These are phyloP conservation scores for Tulasnella sp. DNA, from an alignment of 768 basidiomycete species.

Conservation along the genomic window DNA sequence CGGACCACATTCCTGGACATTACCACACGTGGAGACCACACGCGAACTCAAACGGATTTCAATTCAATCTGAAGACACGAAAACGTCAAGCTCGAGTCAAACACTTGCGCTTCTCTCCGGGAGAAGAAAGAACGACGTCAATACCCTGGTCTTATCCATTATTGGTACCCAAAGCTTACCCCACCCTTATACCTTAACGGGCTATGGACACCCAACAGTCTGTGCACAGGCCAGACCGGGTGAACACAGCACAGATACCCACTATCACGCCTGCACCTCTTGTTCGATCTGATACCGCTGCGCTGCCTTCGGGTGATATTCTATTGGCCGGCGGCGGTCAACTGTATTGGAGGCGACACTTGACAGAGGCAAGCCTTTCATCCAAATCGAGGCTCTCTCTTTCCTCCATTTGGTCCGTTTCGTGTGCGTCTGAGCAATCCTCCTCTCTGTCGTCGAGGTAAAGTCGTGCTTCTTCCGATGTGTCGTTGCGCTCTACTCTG, in stretches of 20 bases:
- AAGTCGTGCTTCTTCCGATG: neutral
- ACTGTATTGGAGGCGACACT: neutral
- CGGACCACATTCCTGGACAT: no score
- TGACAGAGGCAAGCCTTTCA: neutral
- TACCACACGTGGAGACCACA: no score
- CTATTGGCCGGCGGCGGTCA: no score
- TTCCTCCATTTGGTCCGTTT: slow-evolving; percentile 1
- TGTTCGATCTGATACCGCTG: no score
- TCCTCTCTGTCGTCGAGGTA: neutral
- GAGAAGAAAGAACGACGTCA: neutral
- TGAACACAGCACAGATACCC: neutral
- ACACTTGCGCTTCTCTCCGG: neutral
- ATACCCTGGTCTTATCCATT: neutral
- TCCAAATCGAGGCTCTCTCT: neutral
- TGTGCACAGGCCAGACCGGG: neutral
- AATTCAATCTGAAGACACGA: no score
- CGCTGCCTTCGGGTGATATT: no score
- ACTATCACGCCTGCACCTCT: slow-evolving; percentile 12
- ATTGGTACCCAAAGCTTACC: neutral
- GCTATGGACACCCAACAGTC: neutral
- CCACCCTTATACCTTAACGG: neutral
- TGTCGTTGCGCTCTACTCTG: neutral
- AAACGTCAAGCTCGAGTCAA: no score
- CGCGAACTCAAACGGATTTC: no score
- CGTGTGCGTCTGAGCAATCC: neutral